Base-by-base conservation (phyloP, 768 basidiomycete genomes). In the Trametes elegans region DNA sequence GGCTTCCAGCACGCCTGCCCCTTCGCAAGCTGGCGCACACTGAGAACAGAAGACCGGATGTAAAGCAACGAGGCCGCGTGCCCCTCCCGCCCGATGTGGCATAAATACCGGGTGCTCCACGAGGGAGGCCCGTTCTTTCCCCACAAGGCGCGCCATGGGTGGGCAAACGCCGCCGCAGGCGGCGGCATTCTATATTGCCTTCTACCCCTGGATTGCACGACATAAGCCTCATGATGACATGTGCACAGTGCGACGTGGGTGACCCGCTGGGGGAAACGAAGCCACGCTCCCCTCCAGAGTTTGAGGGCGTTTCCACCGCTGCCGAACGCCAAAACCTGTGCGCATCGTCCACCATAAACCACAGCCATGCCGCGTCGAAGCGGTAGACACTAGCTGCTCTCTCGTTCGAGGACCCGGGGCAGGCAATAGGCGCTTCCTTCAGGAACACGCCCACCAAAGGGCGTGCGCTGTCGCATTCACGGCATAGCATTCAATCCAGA, bases 301-400 rank as follows among this genome's bases (percentile, higher is more conserved):
- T 49, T 23, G 14, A 52, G 50, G 41, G 41, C 3, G 24, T 52
- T 52, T 52, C 41, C 31, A 51, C 49, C 50, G 50, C 41, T 43
- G 50, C 41, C 32, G 41, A 32, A 3, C 21, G 13, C 41, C 32
- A 35, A 32, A 23, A 26, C 41, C 41, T 5, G 39, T 24, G 28
- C 41, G 26, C 9, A 23, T 7, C 28, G 41, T 31, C 42, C 41
- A 41, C 35, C 35, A 43, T 52, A 43, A 26, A 31, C 26, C 39
- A 29, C 31, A 21, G 31, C 18, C 31, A 18, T 10, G 45, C 16
- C 29, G 31, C 31, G 14, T 10, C 18, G n/a, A 10, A 29, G 28
- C 18, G 16, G 45, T n/a, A n/a, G n/a, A n/a, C n/a, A n/a, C n/a
- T n/a, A n/a, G n/a, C n/a, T n/a, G n/a, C n/a, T 29, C 27, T 14